Base-by-base conservation (phyloP, 2,329 filamentous ascomycete species). In the Paecilomyces variotii region DNA sequence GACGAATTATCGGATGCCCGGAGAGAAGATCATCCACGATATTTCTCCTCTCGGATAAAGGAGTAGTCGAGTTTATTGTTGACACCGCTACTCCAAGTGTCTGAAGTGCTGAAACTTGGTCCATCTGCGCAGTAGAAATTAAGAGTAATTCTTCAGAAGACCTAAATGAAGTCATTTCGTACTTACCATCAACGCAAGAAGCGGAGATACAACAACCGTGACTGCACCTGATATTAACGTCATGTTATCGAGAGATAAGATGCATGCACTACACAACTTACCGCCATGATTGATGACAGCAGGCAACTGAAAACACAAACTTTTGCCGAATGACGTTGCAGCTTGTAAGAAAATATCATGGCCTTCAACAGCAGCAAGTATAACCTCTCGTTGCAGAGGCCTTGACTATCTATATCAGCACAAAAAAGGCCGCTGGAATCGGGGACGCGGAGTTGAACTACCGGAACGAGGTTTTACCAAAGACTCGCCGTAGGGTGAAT, bases 261-360 rank as follows among this genome's bases (percentile, higher is more conserved):
- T 57, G 56, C 52, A 52, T 68, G 19, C 19, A 19, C 19, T 63
- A 32, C 52, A 39, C 34, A 34, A 82, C 87, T 68, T 77, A 91
- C 89, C 91, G 63, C 93, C 93, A 72, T 87, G 85, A 67, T 93
- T 88, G 58, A 96, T 87, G 32, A 97, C 86, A 26, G 92, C 92
- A 7, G 92, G 92, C 0, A 97, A 81, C 72, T 97, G 92, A 70
- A 93, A 97, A 76, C 93, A 97, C 56, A 97, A 74, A 68, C 90
- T 95, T 74, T 97, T 97, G 50, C 92, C 93, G 72, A 97, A 97
- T 0, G 78, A 80, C 3, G 78, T 80, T 2, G 78, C 78, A 25
- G 93, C 93, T 74, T 97, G 93, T 0, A 97, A 83, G 69, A 96
- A 97, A 51, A 97, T 88, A 86, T 97, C 93, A 62, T 92, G 82